A percentile compares a stretch with the other conserved stretches of the same genome.
Evolutionary conservation across 345 rosid genomes (phyloP).

Genomic region (Salix udensis): DNA sequence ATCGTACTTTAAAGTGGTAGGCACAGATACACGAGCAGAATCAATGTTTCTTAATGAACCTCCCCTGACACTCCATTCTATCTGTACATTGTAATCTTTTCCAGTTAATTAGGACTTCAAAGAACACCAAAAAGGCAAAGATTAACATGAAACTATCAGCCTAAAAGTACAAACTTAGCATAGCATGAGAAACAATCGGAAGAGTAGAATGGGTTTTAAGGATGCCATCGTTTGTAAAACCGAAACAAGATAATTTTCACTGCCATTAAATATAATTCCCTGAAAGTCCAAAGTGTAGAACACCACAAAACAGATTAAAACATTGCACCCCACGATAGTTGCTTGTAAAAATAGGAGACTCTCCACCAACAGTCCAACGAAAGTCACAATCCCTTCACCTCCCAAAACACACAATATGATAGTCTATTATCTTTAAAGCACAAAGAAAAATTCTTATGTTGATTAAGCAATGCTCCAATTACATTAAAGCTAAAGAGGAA

Average conservation of each 20-base stretch:
- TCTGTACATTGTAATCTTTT: slow-evolving; percentile 34
- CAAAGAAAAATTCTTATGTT: background rate
- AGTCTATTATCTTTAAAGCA: background rate
- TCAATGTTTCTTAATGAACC: slow-evolving; percentile 82
- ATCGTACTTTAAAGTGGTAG: slow-evolving; percentile 65
- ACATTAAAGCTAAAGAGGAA: background rate
- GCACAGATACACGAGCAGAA: slow-evolving; percentile 89
- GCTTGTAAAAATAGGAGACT: too few species aligned
- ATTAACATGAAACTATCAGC: background rate
- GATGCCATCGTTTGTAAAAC: background rate
- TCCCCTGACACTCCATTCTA: slow-evolving; percentile 88
- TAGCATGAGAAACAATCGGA: background rate
- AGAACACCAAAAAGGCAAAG: slow-evolving; percentile 2
- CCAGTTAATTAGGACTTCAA: background rate
- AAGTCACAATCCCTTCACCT: too few species aligned
- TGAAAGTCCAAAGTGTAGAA: too few species aligned
- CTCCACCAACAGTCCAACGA: too few species aligned
- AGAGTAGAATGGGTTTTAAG: background rate
- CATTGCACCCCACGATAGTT: too few species aligned
- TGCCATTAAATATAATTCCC: too few species aligned
- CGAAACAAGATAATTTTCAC: background rate
- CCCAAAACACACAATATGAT: background rate
- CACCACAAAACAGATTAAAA: too few species aligned
- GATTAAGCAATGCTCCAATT: background rate
- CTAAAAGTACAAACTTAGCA: background rate